Conservation (phyloP, 495 filamentous ascomycete species). For the Xylaria telfairii region DNA sequence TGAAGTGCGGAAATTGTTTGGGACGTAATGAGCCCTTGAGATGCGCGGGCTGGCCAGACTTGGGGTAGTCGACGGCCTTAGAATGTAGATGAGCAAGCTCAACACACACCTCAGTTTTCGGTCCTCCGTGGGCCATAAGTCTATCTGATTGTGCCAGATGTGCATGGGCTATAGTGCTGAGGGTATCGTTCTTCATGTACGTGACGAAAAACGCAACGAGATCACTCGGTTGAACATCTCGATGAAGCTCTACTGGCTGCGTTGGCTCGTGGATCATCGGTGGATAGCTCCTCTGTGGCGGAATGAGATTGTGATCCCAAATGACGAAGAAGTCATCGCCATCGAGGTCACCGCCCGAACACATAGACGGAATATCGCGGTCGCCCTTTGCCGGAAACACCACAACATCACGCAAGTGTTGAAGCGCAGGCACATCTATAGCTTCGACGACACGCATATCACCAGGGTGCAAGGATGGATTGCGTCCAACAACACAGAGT, state of each 20-base stretch:
- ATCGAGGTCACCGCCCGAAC: slow-evolving; percentile 94
- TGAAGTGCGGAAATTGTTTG: slow-evolving; percentile 82
- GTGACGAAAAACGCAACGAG: slow-evolving; percentile 85
- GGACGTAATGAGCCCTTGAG: slow-evolving; percentile 68
- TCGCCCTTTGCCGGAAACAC: slow-evolving; percentile 88
- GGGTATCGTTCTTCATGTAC: slow-evolving; percentile 91
- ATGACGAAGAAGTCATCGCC: slow-evolving; percentile 95
- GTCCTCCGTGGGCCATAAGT: slow-evolving; percentile 56
- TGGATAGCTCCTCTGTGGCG: slow-evolving; percentile 67
- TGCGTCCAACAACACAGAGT: slow-evolving; percentile 83
- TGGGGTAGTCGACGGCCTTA: slow-evolving; percentile 89
- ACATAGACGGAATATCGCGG: slow-evolving; percentile 87
- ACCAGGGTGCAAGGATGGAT: slow-evolving; percentile 93
- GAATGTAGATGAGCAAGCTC: slow-evolving; percentile 84
- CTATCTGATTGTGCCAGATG: slow-evolving; percentile 82
- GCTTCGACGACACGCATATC: slow-evolving; percentile 89
- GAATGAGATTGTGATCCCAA: slow-evolving; percentile 83
- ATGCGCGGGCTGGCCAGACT: slow-evolving; percentile 78
- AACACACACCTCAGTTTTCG: slow-evolving; percentile 72
- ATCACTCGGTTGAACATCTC: slow-evolving; percentile 68
- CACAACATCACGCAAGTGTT: slow-evolving; percentile 81
- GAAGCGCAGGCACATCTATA: slow-evolving; percentile 73
- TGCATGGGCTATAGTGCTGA: slow-evolving; percentile 79
- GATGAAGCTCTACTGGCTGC: slow-evolving; percentile 54
- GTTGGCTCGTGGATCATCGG: slow-evolving; percentile 76